Evolutionary conservation across 352 stramenopile genomes (phyloP), one percentile per base, ranked within the genome.

Genomic region (Phytophthora meadii): DNA sequence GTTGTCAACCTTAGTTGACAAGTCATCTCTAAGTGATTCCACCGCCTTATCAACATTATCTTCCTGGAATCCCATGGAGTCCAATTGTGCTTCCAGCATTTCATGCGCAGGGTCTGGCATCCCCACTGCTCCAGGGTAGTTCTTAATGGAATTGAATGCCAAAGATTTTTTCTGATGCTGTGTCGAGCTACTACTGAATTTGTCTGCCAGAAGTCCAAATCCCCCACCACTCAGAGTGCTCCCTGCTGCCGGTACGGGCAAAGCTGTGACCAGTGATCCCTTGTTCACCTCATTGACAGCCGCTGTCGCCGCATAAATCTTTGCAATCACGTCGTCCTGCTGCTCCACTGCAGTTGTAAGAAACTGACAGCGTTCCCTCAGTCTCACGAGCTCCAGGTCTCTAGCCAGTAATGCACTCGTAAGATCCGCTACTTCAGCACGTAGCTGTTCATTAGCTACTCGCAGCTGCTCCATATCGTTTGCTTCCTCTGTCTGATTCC

Each of bases 301-400:
- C 2, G 76, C 62, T 2, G 51, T 48, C 17, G 66, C 71, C 0
- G 84, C 78, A 54, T 91, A 94, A 62, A 94, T 93, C 60, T 90
- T 88, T 24, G 84, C 84, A 37, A 94, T 90, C 11, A 87, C 82
- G 45, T 84, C 79, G 62, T 94, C 86, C 62, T 93, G 85, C 60
- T 93, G 79, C 48, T 91, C 82, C 28, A 94, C 77, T 8, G 85
- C 79, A 25, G 69, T 67, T 10, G 78, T 65, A 1, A 95, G 70
- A 34, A 83, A 74, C 46, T 86, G 68, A 40, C 85, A 93, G 47
- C 85, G 82, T 49, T 93, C 88, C 0, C 76, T 73, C 32, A 95
- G 61, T 24, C 72, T 56, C 42, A 68, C 68, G 22, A 95, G 81
- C 71, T 95, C 85, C 67, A 93, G 77, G 55, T 95, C 88, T 11